Evolutionary conservation across 108 stramenopile genomes (phyloP), one percentile per base, ranked within the genome.

Genomic region (Pseudonitzschia pungens): DNA sequence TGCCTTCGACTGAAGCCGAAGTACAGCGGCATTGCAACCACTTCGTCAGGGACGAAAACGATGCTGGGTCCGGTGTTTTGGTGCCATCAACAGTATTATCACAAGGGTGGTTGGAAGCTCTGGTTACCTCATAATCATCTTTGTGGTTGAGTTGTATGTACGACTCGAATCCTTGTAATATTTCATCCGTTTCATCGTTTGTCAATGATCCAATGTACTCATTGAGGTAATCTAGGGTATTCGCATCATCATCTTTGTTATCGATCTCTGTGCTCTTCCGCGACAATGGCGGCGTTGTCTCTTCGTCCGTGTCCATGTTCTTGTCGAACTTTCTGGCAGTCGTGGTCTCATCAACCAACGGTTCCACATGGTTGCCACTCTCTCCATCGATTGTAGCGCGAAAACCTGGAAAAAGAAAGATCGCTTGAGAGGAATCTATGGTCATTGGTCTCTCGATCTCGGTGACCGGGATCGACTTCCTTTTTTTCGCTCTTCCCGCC

Each of bases 21-120:
- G 36, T 62, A 16, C 33, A 62, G 18, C 60, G 33, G n/a, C 36
- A 18, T 21, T 62, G 60, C 60, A 62, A 15, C 60, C 60, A 62
- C 32, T 21, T 62, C 31, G 20, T 33, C 18, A 41, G 0, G 0
- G 60, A 40, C 36, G 57, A 58, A 28, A 31, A 22, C 22, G 32
- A 62, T 33, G 60, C n/a, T n/a, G 33, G 18, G 0, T 24, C 54
- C 54, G 36, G 36, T 33, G 60, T 62, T 21, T 33, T 31, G 60
- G n/a, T 33, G 60, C 31, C 20, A 15, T 18, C 18, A 9, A 11
- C 60, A 36, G 5, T 18, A 31, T 40, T 40, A 8, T 21, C 36
- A n/a, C 15, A 40, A 62, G 60, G n/a, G n/a, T 33, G 4, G 9
- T n/a, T 62, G 12, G 33, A 14, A 18, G 33, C 12, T 33, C 7